These are phyloP conservation scores for Aspergillus biplanus DNA, from an alignment of 495 filamentous ascomycete genomes.

Conservation along the genomic window DNA sequence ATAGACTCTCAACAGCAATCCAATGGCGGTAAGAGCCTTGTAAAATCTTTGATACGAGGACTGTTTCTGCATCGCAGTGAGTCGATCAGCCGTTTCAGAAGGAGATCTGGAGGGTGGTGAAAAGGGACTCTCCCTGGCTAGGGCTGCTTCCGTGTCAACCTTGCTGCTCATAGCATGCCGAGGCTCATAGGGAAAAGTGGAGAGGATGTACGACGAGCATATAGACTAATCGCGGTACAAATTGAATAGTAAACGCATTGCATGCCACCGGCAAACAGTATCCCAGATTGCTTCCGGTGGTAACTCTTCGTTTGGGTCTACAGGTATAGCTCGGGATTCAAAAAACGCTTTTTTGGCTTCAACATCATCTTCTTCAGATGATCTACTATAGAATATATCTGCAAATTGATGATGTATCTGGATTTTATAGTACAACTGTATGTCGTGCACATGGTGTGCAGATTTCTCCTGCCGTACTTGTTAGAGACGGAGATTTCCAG, in stretches of 20 bases:
- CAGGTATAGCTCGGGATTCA: not conserved
- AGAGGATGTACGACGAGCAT: not conserved
- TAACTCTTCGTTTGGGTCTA: not conserved
- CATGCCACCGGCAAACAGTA: conserved; percentile 2
- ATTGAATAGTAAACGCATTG: conserved; percentile 17
- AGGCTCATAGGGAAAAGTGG: not conserved
- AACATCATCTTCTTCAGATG: not conserved
- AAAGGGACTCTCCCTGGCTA: not conserved
- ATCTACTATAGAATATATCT: not conserved
- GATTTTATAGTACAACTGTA: not conserved
- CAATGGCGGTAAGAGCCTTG: conserved; percentile 10
- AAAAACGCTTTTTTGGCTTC: not conserved
- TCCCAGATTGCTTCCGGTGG: not conserved
- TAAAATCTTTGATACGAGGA: conserved; percentile 9
- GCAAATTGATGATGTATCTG: not conserved
- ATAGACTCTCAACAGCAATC: not conserved
- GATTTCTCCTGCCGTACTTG: not conserved
- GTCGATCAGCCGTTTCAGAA: not conserved
- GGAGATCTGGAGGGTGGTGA: not conserved
- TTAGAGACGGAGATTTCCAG: not conserved
- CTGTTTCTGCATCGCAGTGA: not conserved
- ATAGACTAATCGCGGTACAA: not conserved
- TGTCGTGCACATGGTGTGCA: not conserved
- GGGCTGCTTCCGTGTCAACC: not conserved
- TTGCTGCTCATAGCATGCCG: not conserved